Percentiles rank a stretch among this genome's conserved stretches.
phyloP scores from a whole-genome alignment of 805 yeast species.

The Helenozyma rhizophorensis region DNA sequence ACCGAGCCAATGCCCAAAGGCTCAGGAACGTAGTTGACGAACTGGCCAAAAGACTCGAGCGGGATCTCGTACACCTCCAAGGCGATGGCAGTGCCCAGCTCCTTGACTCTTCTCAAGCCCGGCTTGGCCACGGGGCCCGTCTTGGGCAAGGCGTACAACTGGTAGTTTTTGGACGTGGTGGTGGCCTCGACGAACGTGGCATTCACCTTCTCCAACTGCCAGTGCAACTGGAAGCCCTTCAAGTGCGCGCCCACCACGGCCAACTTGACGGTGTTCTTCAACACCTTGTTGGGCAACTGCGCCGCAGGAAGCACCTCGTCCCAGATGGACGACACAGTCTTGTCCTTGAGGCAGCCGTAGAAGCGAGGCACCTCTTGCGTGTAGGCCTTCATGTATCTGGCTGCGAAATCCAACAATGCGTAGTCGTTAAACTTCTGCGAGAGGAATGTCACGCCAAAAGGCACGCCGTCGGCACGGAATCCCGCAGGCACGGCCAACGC shows the following conservation, averaged over 20 bases:
- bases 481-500: constrained; percentile 92
- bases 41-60: constrained; percentile 68
- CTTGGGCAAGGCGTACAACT: constrained; percentile 77
- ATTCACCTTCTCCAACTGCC: constrained; percentile 85
- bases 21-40: constrained; percentile 84
- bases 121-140: constrained; percentile 85
- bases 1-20: constrained; percentile 95
- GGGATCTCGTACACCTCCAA: constrained; percentile 87
- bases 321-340: constrained; percentile 16
- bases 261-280: constrained; percentile 43
- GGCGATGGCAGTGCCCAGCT: constrained; percentile 56
- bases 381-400: constrained; percentile 53
- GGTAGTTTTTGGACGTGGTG: constrained; percentile 66
- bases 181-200: constrained; percentile 68
- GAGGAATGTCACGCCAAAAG: constrained; percentile 84
- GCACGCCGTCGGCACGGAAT: constrained; percentile 77
- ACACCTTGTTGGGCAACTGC: constrained; percentile 11
- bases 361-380: constrained; percentile 45
- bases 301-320: constrained; percentile 41
- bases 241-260: constrained; percentile 98
- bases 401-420: constrained; percentile 82
- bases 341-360: constrained; percentile 49
- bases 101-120: constrained; percentile 69
- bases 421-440: constrained; percentile 82
- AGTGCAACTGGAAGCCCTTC: constrained; percentile 81